Evolutionary conservation across 805 yeast species (phyloP), one percentile per base, ranked within the genome.

Genomic region (Candida boleticola): DNA sequence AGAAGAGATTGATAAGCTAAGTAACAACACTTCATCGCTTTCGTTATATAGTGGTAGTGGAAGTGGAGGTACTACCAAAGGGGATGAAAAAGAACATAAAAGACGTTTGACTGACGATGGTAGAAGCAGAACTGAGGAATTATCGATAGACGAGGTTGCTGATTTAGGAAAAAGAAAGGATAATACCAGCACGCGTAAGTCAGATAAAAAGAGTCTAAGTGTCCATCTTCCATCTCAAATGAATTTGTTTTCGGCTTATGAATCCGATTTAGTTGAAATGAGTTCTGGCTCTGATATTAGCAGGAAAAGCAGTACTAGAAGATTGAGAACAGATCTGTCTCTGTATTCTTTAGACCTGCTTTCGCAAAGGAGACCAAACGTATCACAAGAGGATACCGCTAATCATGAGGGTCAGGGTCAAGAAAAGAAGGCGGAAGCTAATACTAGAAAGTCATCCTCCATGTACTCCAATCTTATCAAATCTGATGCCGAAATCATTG

Each of bases 151-250:
- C n/a, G n/a, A n/a, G n/a, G n/a, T n/a, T n/a, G n/a, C n/a, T n/a
- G n/a, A n/a, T n/a, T n/a, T n/a, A n/a, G n/a, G n/a, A n/a, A n/a
- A n/a, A n/a, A n/a, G n/a, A n/a, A n/a, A n/a, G n/a, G n/a, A n/a
- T n/a, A n/a, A n/a, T n/a, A n/a, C n/a, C n/a, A n/a, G n/a, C n/a
- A n/a, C n/a, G n/a, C n/a, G n/a, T n/a, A n/a, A n/a, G n/a, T n/a
- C n/a, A n/a, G n/a, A n/a, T 7, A 30, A 31, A 14, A 19, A 39
- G 13, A 29, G 19, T 38, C 26, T 36, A 25, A 23, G 49, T 9
- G 48, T 52, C 34, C 60, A 63, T 22, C 58, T 76, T 38, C 86
- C 86, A 0, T 79, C 85, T 0, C 87, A 82, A 54, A 55, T 80
- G 52, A 69, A 70, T 29, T 60, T 80, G 9, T 65, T 78, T 25